Conservation (phyloP, 306 rosid genomes). For the Morella rubra region DNA sequence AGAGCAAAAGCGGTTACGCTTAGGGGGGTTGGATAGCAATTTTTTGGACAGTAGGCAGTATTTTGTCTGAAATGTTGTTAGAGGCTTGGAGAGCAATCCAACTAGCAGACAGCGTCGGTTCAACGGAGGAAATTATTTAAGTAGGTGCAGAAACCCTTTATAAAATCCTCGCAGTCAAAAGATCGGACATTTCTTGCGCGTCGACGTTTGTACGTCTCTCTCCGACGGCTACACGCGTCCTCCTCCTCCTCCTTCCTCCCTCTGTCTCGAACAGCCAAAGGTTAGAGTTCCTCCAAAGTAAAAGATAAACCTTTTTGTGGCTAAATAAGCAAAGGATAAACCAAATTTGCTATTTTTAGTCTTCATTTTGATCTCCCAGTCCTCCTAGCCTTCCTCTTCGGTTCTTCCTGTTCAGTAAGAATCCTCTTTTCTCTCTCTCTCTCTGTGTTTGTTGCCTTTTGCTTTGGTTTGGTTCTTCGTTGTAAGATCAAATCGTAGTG, state of each 20-base stretch:
- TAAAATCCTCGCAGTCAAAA: neutral
- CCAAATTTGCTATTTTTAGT: neutral
- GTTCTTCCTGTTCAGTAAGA: conserved; percentile 29
- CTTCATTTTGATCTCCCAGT: neutral
- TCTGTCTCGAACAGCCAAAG: neutral
- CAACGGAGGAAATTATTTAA: too few relatives aligned
- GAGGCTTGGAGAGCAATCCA: neutral
- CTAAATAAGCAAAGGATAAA: neutral
- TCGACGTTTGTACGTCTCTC: neutral
- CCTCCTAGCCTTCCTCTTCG: neutral
- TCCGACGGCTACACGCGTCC: neutral
- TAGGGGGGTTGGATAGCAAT: too few relatives aligned
- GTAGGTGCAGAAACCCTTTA: neutral
- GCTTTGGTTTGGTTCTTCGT: too few relatives aligned
- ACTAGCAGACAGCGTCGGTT: neutral
- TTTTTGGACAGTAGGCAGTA: neutral
- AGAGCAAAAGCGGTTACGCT: too few relatives aligned
- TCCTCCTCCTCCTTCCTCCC: neutral
- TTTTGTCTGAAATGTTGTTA: too few relatives aligned
- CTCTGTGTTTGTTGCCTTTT: neutral
- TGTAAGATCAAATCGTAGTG: neutral
- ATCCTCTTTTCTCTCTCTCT: neutral
- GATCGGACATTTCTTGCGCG: neutral
- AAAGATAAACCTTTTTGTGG: too few relatives aligned
- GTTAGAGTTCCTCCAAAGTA: neutral